A percentile compares a stretch with the other conserved stretches of the same genome.
These are phyloP conservation scores for Penicillium cosmopolitanum DNA, from an alignment of 495 filamentous ascomycete species.

Conservation along the genomic window DNA sequence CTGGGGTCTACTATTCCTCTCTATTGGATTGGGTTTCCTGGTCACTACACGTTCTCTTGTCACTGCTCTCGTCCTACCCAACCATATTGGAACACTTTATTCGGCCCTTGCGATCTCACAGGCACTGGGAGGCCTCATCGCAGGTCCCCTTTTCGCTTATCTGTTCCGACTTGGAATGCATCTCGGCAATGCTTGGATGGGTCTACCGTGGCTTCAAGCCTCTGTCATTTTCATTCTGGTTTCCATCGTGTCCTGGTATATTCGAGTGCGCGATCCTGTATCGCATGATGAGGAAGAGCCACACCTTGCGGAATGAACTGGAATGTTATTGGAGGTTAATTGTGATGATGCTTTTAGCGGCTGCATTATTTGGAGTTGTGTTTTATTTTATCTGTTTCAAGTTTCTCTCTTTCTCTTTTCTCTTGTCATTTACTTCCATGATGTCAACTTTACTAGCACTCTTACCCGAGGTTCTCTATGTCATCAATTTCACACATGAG, in stretches of 20 bases:
- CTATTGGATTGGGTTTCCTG: slow-evolving; percentile 37
- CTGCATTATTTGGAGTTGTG: background rate
- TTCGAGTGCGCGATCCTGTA: slow-evolving; percentile 13
- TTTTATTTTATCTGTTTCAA: background rate
- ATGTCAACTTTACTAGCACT: slow-evolving; percentile 4
- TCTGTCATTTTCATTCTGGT: slow-evolving; percentile 24
- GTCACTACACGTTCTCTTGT: slow-evolving; percentile 38
- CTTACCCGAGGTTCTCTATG: background rate
- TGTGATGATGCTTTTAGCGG: background rate
- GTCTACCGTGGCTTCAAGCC: slow-evolving; percentile 36
- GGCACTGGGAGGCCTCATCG: slow-evolving; percentile 33
- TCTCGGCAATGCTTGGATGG: slow-evolving; percentile 37
- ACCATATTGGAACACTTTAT: slow-evolving; percentile 40
- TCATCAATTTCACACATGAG: background rate
- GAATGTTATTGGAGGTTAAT: background rate
- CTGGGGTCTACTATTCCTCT: slow-evolving; percentile 36
- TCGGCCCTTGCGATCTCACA: slow-evolving; percentile 38
- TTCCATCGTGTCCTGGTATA: slow-evolving; percentile 19
- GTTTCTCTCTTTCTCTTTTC: background rate
- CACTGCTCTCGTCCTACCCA: slow-evolving; percentile 38
- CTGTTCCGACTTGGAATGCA: slow-evolving; percentile 44
- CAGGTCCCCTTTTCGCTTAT: slow-evolving; percentile 41
- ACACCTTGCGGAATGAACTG: slow-evolving; percentile 6
- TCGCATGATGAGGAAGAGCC: slow-evolving; percentile 19
- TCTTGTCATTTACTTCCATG: background rate